These are phyloP conservation scores for Cajanus cajan DNA, from an alignment of 306 rosid species.

Conservation along the genomic window DNA sequence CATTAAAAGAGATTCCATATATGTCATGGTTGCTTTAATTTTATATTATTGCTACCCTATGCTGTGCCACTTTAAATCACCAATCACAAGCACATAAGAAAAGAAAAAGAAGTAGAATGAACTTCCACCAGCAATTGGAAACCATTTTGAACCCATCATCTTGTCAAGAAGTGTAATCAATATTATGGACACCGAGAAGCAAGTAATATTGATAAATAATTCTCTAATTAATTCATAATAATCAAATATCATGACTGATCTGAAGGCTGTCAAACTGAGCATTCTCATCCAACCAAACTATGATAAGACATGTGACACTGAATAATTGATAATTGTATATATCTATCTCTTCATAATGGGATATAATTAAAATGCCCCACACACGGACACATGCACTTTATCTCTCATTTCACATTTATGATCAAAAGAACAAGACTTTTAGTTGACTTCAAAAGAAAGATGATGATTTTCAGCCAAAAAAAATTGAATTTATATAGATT, in stretches of 20 bases:
- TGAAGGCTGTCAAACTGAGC: background rate
- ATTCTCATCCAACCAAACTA: constrained; percentile 39
- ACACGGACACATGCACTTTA: background rate
- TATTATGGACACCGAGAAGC: background rate
- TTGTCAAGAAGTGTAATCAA: constrained; percentile 41
- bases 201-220: background rate
- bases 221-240: background rate
- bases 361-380: constrained; percentile 31
- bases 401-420: constrained; percentile 4
- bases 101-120: background rate
- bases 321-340: constrained; percentile 34
- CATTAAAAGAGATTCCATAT: background rate
- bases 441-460: background rate
- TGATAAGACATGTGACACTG: constrained; percentile 46
- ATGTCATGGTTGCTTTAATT: background rate
- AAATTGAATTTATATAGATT: too few species aligned
- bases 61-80: background rate
- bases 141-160: constrained; percentile 39
- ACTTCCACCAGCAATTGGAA: constrained; percentile 14
- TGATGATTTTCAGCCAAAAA: background rate
- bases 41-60: background rate
- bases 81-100: background rate
- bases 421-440: background rate
- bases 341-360: constrained; percentile 10
- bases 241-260: background rate